Conservation (phyloP, 352 stramenopile species). For the Lagenidium sp. region DNA sequence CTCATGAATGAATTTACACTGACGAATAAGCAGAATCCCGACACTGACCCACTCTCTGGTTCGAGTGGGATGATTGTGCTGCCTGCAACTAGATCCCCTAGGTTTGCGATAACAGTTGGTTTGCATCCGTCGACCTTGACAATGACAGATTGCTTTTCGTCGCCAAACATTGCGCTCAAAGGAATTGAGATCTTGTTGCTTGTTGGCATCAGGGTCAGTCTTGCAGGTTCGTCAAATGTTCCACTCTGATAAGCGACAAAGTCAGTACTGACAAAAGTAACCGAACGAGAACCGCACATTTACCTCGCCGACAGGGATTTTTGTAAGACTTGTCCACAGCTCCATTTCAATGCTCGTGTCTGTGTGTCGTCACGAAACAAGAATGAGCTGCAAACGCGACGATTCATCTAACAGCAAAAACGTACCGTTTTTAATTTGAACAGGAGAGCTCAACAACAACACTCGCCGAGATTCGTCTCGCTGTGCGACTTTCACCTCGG, state of each 20-base stretch:
- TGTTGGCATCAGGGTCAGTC: conserved; percentile 39
- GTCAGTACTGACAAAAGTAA: not conserved
- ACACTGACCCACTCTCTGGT: conserved; percentile 35
- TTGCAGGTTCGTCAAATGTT: conserved; percentile 22
- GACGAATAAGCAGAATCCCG: conserved; percentile 82
- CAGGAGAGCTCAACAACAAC: conserved; percentile 74
- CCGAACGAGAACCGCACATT: not conserved
- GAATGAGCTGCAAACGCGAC: not conserved
- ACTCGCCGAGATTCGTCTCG: conserved; percentile 79
- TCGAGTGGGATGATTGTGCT: conserved; percentile 68
- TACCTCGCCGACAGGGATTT: conserved; percentile 39
- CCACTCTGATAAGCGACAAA: conserved; percentile 18
- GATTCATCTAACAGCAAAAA: not conserved
- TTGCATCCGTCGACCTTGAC: conserved; percentile 83
- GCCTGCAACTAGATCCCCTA: conserved; percentile 47
- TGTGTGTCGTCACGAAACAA: conserved; percentile 7
- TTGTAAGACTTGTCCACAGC: conserved; percentile 60
- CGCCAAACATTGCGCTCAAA: conserved; percentile 69
- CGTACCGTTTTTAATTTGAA: conserved; percentile 83
- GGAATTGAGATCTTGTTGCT: conserved; percentile 81
- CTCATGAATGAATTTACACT: conserved; percentile 74
- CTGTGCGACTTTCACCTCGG: conserved; percentile 85
- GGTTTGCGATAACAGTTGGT: conserved; percentile 65
- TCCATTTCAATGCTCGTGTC: conserved; percentile 78
- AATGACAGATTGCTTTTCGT: conserved; percentile 71